phyloP scores from a whole-genome alignment of 2,329 filamentous ascomycete genomes.

The Calonectria honghensis region DNA sequence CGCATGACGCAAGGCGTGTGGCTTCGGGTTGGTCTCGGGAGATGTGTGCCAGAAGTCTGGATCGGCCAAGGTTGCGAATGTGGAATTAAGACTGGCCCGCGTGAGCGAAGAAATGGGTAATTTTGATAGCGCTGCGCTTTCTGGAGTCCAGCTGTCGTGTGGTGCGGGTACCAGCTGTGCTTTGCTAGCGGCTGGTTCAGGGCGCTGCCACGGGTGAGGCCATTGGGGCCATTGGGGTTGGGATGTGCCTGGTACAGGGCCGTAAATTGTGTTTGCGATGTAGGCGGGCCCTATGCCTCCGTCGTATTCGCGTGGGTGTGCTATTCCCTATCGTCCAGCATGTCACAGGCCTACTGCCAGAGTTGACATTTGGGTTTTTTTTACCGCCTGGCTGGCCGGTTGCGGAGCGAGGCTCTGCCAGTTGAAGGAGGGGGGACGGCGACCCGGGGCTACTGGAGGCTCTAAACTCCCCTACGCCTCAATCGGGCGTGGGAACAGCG shows the following conservation, averaged over 20 bases:
- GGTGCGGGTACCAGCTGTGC: constrained; percentile 30
- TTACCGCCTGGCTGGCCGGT: constrained; percentile 24
- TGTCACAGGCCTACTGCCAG: constrained; percentile 13
- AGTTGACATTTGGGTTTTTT: constrained; percentile 21
- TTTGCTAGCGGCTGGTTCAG: constrained; percentile 33
- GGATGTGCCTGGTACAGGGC: constrained; percentile 26
- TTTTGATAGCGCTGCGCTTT: constrained; percentile 39
- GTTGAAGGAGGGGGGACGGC: neutral
- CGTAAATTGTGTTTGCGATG: constrained; percentile 24
- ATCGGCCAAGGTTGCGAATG: constrained; percentile 44
- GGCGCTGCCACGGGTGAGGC: constrained; percentile 35
- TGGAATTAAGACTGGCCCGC: constrained; percentile 45
- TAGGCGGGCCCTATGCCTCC: constrained; percentile 31
- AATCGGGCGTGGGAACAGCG: constrained; percentile 23
- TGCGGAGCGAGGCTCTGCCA: constrained; percentile 33
- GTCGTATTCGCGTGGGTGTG: constrained; percentile 23
- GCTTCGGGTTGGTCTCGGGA: constrained; percentile 42
- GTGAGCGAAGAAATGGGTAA: constrained; percentile 47
- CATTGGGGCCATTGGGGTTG: constrained; percentile 29
- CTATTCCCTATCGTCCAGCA: constrained; percentile 8
- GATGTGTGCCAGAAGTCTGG: constrained; percentile 44
- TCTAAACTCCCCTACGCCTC: constrained; percentile 12
- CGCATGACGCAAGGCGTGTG: constrained; percentile 61
- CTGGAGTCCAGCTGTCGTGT: constrained; percentile 25
- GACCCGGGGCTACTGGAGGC: constrained; percentile 1